Conservation (phyloP, 345 rosid species). For the thale cress (Arabidopsis thaliana) region DNA sequence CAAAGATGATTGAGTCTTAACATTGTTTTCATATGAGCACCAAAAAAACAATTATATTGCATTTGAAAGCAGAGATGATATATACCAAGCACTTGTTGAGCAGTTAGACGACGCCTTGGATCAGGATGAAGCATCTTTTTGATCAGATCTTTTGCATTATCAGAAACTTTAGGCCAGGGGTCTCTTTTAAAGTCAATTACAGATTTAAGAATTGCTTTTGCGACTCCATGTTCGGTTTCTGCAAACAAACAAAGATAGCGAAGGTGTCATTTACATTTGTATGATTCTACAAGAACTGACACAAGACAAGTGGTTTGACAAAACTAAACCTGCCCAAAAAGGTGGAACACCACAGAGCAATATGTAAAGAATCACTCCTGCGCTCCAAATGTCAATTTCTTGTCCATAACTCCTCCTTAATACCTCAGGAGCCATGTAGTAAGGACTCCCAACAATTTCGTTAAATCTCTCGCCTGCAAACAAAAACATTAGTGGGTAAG, state of each 20-base stretch:
- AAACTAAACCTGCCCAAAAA: slow-evolving; percentile 87
- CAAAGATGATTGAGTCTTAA: slow-evolving; percentile 2
- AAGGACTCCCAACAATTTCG: slow-evolving; percentile 96
- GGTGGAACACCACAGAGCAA: slow-evolving; percentile 93
- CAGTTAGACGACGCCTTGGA: slow-evolving; percentile 75
- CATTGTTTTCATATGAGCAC: neutral
- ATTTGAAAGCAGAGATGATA: slow-evolving; percentile 39
- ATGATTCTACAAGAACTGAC: neutral
- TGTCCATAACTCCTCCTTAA: slow-evolving; percentile 79
- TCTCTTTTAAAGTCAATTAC: slow-evolving; percentile 82
- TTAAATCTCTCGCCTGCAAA: slow-evolving; percentile 71
- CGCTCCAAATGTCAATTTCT: slow-evolving; percentile 94
- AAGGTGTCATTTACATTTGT: neutral
- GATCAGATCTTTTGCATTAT: slow-evolving; percentile 82
- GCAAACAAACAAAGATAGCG: slow-evolving; percentile 29
- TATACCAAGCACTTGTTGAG: slow-evolving; percentile 92
- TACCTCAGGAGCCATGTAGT: slow-evolving; percentile 98
- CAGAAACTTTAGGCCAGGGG: slow-evolving; percentile 97
- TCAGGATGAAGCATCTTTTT: slow-evolving; percentile 92
- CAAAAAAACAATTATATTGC: neutral
- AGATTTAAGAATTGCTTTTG: slow-evolving; percentile 82
- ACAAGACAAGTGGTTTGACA: neutral
- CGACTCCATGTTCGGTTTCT: slow-evolving; percentile 98
- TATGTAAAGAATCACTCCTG: slow-evolving; percentile 89
- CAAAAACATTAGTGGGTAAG: neutral